Percentiles rank a stretch among this genome's conserved stretches.
Evolutionary conservation across 2,329 filamentous ascomycete genomes (phyloP).

Genomic region (Coleophoma cylindrospora): DNA sequence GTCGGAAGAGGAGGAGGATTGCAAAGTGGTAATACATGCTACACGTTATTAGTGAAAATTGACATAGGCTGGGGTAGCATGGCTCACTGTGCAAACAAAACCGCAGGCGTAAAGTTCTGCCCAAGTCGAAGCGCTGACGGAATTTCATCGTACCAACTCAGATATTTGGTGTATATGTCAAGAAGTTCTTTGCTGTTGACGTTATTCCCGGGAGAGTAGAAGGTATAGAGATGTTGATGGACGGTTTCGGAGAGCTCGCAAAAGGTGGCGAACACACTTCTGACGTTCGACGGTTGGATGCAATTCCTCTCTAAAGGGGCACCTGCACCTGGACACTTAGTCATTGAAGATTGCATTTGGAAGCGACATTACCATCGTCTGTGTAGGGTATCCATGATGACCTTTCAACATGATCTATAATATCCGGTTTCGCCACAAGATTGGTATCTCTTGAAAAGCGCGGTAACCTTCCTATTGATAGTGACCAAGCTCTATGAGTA

Average conservation of each 20-base stretch:
- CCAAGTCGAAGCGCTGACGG: constrained; percentile 59
- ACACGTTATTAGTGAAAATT: background rate
- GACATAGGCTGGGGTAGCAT: background rate
- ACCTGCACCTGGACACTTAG: constrained; percentile 10
- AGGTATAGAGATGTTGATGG: constrained; percentile 51
- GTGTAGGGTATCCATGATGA: constrained; percentile 40
- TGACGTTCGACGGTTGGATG: constrained; percentile 62
- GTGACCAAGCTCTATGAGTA: constrained; percentile 51
- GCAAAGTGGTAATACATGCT: constrained; percentile 69
- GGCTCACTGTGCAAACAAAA: constrained; percentile 69
- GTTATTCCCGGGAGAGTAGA: constrained; percentile 65
- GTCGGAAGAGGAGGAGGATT: constrained; percentile 69
- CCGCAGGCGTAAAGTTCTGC: constrained; percentile 67
- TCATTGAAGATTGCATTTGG: background rate
- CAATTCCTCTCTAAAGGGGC: constrained; percentile 50
- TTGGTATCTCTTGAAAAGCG: constrained; percentile 53
- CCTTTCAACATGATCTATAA: constrained; percentile 55
- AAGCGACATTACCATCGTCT: constrained; percentile 25
- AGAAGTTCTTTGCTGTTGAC: constrained; percentile 61
- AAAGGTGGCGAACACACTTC: constrained; percentile 63
- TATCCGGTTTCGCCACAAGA: constrained; percentile 54
- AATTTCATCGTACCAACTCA: constrained; percentile 66
- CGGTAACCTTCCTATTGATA: constrained; percentile 57
- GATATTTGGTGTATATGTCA: constrained; percentile 61
- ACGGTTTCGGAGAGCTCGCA: constrained; percentile 70